These are phyloP conservation scores for Wickerhamomyces chambardii DNA, from an alignment of 805 yeast species.

Conservation along the genomic window DNA sequence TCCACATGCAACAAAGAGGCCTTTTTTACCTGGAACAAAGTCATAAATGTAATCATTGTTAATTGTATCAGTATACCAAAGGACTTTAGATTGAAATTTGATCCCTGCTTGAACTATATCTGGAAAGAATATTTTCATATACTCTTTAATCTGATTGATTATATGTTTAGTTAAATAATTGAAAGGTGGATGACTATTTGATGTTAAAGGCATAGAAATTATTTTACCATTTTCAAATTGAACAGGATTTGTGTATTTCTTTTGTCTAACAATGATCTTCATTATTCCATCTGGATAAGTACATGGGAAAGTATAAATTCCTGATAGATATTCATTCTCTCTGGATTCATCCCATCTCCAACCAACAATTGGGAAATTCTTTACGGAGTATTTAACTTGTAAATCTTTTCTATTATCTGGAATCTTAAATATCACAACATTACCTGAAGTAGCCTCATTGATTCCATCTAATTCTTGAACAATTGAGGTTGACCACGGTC, in stretches of 20 bases:
- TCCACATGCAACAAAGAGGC: conserved; percentile 22
- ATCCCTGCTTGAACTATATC: conserved; percentile 12
- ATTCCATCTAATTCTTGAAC: conserved; percentile 21
- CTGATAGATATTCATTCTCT: conserved; percentile 20
- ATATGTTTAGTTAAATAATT: conserved; percentile 17
- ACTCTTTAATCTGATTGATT: conserved; percentile 15
- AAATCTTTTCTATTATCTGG: conserved; percentile 26
- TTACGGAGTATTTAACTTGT: conserved; percentile 21
- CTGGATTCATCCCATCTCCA: conserved; percentile 25
- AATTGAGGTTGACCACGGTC: conserved; percentile 16
- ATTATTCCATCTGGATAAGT: conserved; percentile 20
- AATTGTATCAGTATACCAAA: conserved; percentile 29
- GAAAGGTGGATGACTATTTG: conserved; percentile 6
- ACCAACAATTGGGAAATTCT: conserved; percentile 22
- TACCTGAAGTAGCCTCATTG: conserved; percentile 27
- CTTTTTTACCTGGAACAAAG: conserved; percentile 16
- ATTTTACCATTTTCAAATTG: conserved; percentile 1
- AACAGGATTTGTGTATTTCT: conserved; percentile 23
- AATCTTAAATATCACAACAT: conserved; percentile 23
- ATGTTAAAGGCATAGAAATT: background rate
- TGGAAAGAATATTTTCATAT: conserved; percentile 6
- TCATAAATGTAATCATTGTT: conserved; percentile 22
- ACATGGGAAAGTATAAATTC: conserved; percentile 25
- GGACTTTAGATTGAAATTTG: conserved; percentile 25
- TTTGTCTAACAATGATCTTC: conserved; percentile 26